Conservation (phyloP, 352 stramenopile species). For the Phytopythium vexans region DNA sequence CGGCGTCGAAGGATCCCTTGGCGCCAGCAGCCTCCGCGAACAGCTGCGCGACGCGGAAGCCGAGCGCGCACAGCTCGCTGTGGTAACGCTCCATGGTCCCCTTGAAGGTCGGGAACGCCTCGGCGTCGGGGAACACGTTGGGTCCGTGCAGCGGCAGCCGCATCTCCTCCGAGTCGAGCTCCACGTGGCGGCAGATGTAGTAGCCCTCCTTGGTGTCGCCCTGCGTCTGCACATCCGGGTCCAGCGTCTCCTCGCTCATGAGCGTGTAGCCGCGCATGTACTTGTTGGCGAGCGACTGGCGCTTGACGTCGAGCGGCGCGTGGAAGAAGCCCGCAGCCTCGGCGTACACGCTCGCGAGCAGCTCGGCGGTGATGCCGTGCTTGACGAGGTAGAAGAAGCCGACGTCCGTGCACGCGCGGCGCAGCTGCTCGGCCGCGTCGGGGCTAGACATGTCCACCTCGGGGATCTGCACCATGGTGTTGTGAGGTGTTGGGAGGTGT, state of each 20-base stretch:
- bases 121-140: slow-evolving; percentile 55
- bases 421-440: slow-evolving; percentile 40
- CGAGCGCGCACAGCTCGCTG: slow-evolving; percentile 41
- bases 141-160: slow-evolving; percentile 53
- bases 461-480: slow-evolving; percentile 34
- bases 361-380: slow-evolving; percentile 33
- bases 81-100: slow-evolving; percentile 53
- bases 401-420: slow-evolving; percentile 47
- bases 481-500: background rate
- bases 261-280: slow-evolving; percentile 73
- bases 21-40: slow-evolving; percentile 57
- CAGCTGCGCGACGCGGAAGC: slow-evolving; percentile 45
- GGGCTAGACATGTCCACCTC: slow-evolving; percentile 49
- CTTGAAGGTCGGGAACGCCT: slow-evolving; percentile 42
- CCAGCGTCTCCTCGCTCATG: slow-evolving; percentile 75
- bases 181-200: slow-evolving; percentile 71
- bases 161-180: slow-evolving; percentile 52
- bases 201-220: slow-evolving; percentile 78
- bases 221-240: slow-evolving; percentile 45
- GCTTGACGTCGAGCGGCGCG: slow-evolving; percentile 44
- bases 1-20: slow-evolving; percentile 37
- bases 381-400: slow-evolving; percentile 73
- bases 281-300: slow-evolving; percentile 59
- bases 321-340: slow-evolving; percentile 63
- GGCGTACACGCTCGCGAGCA: slow-evolving; percentile 46